A percentile compares a stretch with the other conserved stretches of the same genome.
Conservation (phyloP, 1,139 yeast species). For the Suhomyces choctaworum region DNA sequence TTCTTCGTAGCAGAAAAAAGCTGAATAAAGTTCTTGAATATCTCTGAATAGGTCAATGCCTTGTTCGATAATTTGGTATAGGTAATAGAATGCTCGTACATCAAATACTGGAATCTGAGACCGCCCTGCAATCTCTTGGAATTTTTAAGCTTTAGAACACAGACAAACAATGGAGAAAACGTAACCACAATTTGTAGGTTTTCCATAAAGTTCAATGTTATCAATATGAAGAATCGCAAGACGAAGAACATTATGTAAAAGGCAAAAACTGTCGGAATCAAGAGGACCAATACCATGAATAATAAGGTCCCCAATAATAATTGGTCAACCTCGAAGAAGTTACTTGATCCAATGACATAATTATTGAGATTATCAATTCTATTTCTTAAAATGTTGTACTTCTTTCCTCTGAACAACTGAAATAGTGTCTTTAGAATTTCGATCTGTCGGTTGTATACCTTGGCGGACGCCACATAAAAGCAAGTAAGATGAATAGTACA, state of each 20-base stretch:
- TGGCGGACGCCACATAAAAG: conserved; percentile 77
- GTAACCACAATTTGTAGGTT: conserved; percentile 65
- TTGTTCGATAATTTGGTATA: conserved; percentile 39
- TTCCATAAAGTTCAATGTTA: conserved; percentile 56
- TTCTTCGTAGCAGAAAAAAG: conserved; percentile 35
- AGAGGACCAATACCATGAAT: conserved; percentile 74
- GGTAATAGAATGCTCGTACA: conserved; percentile 20
- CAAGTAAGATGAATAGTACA: conserved; percentile 72
- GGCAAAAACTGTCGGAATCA: conserved; percentile 85
- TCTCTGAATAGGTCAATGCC: conserved; percentile 40
- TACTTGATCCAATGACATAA: conserved; percentile 45
- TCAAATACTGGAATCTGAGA: conserved; percentile 43
- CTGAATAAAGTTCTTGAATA: conserved; percentile 36
- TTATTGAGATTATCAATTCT: conserved; percentile 67
- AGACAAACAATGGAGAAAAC: conserved; percentile 83
- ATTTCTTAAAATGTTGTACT: conserved; percentile 76
- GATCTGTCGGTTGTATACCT: conserved; percentile 75
- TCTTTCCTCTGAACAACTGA: conserved; percentile 86
- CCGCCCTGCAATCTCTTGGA: conserved; percentile 92
- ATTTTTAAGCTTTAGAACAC: conserved; percentile 77
- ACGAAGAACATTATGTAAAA: conserved; percentile 77
- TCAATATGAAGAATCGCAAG: conserved; percentile 53
- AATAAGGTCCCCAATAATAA: conserved; percentile 83
- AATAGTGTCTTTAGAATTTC: conserved; percentile 70
- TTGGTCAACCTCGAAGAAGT: conserved; percentile 78